Percentiles rank a stretch among this genome's conserved stretches.
phyloP scores from a whole-genome alignment of 768 basidiomycete genomes.

The Tylopilus rubrobrunneus region DNA sequence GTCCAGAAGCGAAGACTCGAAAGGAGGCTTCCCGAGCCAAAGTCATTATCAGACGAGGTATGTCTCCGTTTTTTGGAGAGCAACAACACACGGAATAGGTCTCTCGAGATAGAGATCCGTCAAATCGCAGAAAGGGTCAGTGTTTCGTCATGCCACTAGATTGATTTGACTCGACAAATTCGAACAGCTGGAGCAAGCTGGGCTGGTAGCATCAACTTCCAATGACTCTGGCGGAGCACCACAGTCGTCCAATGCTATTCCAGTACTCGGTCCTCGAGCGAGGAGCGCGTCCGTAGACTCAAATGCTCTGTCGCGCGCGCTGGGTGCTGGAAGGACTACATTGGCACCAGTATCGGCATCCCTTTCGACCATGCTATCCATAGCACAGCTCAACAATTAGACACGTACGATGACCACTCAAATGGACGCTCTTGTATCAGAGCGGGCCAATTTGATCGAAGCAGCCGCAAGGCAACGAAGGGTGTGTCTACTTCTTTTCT shows the following conservation, averaged over 20 bases:
- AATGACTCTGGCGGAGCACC: neutral
- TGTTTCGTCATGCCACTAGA: neutral
- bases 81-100: constrained; percentile 38
- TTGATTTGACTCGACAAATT: neutral
- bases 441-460: constrained; percentile 27
- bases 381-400: constrained; percentile 34
- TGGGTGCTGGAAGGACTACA: neutral
- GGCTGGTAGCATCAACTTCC: constrained; percentile 1
- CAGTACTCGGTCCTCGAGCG: constrained; percentile 8
- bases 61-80: constrained; percentile 38
- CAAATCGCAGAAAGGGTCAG: constrained; percentile 35
- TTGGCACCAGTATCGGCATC: neutral
- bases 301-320: constrained; percentile 8
- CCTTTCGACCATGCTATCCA: constrained; percentile 12
- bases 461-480: constrained; percentile 20
- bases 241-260: neutral
- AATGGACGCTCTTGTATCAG: constrained; percentile 35
- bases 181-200: constrained; percentile 23
- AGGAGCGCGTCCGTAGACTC: constrained; percentile 24
- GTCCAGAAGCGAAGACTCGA: neutral
- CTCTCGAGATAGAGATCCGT: constrained; percentile 43
- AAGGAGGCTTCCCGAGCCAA: constrained; percentile 11
- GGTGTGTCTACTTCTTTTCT: constrained; percentile 10
- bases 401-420: constrained; percentile 33
- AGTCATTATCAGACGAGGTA: constrained; percentile 34